phyloP scores from a whole-genome alignment of 805 yeast genomes.

The Candida argentea region DNA sequence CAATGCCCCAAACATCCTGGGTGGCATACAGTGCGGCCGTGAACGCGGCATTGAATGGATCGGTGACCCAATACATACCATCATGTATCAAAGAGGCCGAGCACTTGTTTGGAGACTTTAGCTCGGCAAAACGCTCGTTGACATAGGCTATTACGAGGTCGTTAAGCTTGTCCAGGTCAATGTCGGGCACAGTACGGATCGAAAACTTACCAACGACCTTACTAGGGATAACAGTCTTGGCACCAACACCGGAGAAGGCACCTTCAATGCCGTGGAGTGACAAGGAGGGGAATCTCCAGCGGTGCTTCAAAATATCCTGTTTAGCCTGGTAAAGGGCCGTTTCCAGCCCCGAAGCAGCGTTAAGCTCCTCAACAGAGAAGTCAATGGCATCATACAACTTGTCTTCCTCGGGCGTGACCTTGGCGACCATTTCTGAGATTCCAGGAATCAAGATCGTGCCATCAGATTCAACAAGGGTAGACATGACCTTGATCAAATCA shows the following conservation, averaged over 20 bases:
- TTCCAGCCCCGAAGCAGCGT: conserved; percentile 80
- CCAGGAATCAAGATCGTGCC: conserved; percentile 89
- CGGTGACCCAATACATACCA: conserved; percentile 93
- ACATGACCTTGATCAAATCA: conserved; percentile 72
- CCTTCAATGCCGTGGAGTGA: conserved; percentile 97
- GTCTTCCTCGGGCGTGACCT: conserved; percentile 73
- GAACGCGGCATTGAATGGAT: conserved; percentile 87
- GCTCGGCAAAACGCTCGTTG: conserved; percentile 50
- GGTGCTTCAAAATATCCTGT: conserved; percentile 85
- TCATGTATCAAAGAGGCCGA: conserved; percentile 77
- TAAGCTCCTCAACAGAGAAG: conserved; percentile 73
- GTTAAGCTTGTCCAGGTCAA: conserved; percentile 70
- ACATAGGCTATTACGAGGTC: conserved; percentile 66
- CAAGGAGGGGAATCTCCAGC: conserved; percentile 98
- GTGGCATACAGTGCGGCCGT: conserved; percentile 94
- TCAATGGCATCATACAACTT: conserved; percentile 77
- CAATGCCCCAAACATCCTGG: conserved; percentile 85
- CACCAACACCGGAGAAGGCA: conserved; percentile 91
- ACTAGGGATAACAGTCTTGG: conserved; percentile 97
- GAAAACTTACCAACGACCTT: conserved; percentile 91
- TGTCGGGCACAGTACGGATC: conserved; percentile 94
- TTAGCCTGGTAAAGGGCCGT: conserved; percentile 71
- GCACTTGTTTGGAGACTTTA: conserved; percentile 69
- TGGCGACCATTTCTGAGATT: conserved; percentile 88
- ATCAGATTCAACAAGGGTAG: conserved; percentile 64